Percentiles rank a stretch among this genome's conserved stretches.
phyloP scores from a whole-genome alignment of 495 filamentous ascomycete species.

The Aspergillus egyptiacus region DNA sequence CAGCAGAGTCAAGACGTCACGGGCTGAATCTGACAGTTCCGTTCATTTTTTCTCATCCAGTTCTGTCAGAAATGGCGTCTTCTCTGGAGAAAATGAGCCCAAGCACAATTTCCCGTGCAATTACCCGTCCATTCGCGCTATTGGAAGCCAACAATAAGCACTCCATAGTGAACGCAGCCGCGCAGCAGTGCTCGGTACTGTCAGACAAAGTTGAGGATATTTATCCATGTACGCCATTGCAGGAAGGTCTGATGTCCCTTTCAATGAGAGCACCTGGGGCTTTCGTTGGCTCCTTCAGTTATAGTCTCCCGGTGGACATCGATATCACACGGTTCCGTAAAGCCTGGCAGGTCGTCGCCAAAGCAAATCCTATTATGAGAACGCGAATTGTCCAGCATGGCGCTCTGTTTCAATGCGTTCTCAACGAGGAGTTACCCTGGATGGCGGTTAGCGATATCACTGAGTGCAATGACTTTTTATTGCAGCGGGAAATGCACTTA shows the following conservation, averaged over 20 bases:
- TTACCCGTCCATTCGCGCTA: background rate
- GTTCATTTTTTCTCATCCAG: background rate
- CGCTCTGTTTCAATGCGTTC: background rate
- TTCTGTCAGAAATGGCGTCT: background rate
- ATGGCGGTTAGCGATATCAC: too few relatives aligned
- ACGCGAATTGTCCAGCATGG: conserved; percentile 32
- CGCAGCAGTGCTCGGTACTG: background rate
- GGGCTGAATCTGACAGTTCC: background rate
- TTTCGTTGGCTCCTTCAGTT: background rate
- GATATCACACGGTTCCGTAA: conserved; percentile 28
- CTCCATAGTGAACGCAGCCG: background rate
- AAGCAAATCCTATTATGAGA: conserved; percentile 32
- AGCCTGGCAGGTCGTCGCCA: conserved; percentile 33
- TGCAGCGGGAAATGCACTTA: too few relatives aligned
- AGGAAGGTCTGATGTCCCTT: background rate
- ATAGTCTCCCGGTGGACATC: conserved; percentile 4
- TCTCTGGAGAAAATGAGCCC: background rate
- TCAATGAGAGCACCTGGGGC: background rate
- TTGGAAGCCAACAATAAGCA: background rate
- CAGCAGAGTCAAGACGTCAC: conserved; percentile 10
- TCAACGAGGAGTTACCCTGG: background rate
- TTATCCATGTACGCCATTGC: conserved; percentile 5
- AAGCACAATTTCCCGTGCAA: background rate
- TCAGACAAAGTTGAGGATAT: conserved; percentile 1
- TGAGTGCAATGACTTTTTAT: too few relatives aligned